phyloP scores from a whole-genome alignment of 441 rosid genomes.

The Mallotus japonicus region DNA sequence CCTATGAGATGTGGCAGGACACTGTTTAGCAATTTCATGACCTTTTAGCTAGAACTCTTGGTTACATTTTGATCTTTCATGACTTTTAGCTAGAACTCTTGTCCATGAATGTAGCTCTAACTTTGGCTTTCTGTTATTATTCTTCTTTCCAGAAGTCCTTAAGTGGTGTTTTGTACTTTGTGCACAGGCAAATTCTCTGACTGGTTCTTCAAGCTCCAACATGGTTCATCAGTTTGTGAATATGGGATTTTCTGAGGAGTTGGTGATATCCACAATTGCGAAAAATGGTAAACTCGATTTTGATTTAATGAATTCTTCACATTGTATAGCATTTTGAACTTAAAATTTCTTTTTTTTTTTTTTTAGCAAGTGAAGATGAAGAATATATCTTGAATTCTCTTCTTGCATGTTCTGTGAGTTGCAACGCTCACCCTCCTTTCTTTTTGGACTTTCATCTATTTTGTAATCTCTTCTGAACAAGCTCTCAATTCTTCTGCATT shows the following conservation, averaged over 20 bases:
- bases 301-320: background rate
- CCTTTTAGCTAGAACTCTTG: too few species aligned
- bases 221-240: slow-evolving; percentile 15
- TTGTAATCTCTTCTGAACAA: background rate
- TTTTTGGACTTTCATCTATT: background rate
- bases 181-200: background rate
- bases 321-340: background rate
- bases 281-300: slow-evolving; percentile 21
- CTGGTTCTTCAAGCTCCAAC: slow-evolving; percentile 16
- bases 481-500: background rate
- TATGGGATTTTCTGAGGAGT: slow-evolving; percentile 25
- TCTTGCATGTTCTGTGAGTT: slow-evolving; percentile 7
- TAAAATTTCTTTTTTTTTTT: background rate
- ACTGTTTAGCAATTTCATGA: too few species aligned
- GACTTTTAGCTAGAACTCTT: too few species aligned
- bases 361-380: slow-evolving; percentile 7
- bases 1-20: too few species aligned
- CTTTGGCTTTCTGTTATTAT: background rate
- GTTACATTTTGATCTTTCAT: background rate
- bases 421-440: too few species aligned
- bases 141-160: background rate
- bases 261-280: slow-evolving; percentile 14
- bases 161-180: background rate
- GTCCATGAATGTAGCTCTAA: too few species aligned
- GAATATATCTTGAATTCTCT: background rate